phyloP scores from a whole-genome alignment of 1,284 basidiomycete genomes.

The Coniophora puteana region DNA sequence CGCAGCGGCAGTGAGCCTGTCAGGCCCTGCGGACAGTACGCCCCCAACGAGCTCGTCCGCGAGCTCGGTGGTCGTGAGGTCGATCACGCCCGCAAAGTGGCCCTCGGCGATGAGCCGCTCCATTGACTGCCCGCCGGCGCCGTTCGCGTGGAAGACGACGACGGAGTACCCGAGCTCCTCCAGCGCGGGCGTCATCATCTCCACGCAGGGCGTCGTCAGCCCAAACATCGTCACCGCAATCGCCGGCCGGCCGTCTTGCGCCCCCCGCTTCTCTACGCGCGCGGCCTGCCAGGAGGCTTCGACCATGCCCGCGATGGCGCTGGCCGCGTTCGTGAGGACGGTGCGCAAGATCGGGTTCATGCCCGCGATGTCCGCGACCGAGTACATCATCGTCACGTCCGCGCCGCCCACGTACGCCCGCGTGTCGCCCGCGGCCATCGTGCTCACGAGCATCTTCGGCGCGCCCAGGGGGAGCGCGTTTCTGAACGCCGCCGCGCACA shows the following conservation, averaged over 20 bases:
- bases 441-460: constrained; percentile 23
- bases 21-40: constrained; percentile 20
- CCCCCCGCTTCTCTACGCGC: not conserved
- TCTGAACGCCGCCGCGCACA: constrained; percentile 22
- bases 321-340: constrained; percentile 20
- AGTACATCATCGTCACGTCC: constrained; percentile 27
- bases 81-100: constrained; percentile 21
- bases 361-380: constrained; percentile 23
- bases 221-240: constrained; percentile 25
- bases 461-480: constrained; percentile 21
- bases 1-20: constrained; percentile 21
- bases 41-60: constrained; percentile 26
- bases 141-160: constrained; percentile 24
- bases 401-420: constrained; percentile 25
- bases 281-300: constrained; percentile 2
- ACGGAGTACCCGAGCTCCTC: constrained; percentile 23
- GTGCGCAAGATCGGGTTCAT: constrained; percentile 23
- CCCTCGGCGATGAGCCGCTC: constrained; percentile 22
- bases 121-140: constrained; percentile 25
- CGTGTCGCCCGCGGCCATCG: constrained; percentile 24
- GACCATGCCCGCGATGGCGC: constrained; percentile 23
- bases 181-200: constrained; percentile 17
- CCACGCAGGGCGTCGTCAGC: constrained; percentile 23
- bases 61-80: constrained; percentile 27
- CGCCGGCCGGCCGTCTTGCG: constrained; percentile 4